Base-by-base conservation (phyloP, 805 yeast species). In the Wickerhamomyces subpelliculosus region DNA sequence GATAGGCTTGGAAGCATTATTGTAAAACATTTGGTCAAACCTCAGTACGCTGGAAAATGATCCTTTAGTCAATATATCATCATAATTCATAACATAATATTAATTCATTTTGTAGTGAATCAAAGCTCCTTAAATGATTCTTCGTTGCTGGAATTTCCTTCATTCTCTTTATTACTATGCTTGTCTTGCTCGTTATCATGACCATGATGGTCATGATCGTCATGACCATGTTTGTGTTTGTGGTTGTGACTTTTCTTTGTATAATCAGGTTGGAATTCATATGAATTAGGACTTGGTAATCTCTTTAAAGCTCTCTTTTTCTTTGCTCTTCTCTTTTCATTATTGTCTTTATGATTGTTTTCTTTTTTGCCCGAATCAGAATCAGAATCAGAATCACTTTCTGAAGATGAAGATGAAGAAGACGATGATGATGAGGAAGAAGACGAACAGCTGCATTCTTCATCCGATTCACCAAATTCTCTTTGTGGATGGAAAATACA, bases 401-500 rank as follows among this genome's bases (percentile, higher is more conserved):
- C 75, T 8, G 46, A 41, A 1, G 70, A 62, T 17, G 62, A 64
- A 40, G 52, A 47, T 4, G 62, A 64, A 40, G 52, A 47, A 3
- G 40, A 34, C 7, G 53, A 47, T 40, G 48, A 43, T 4, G 43
- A 34, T 5, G 55, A 49, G 38, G 54, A 48, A 3, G 49, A 39
- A 37, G 54, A 49, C 1, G 47, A 43, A 4, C 52, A 45, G 13
- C 45, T 50, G 11, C 52, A 63, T 55, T 51, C 64, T 19, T 52
- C 64, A 27, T 56, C 61, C 8, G 57, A 65, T 26, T 75, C 84
- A 29, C 78, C 80, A 46, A 72, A 73, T 38, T 70, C 72, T 18
- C 68, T 64, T 37, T 84, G 79, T 40, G 96, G 93, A 67, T 89
- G 83, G 67, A 77, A 84, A 9, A 85, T 84, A 48, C 95, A 84